Evolutionary conservation across 352 stramenopile genomes (phyloP).

Genomic region (Ophiocytium majus): DNA sequence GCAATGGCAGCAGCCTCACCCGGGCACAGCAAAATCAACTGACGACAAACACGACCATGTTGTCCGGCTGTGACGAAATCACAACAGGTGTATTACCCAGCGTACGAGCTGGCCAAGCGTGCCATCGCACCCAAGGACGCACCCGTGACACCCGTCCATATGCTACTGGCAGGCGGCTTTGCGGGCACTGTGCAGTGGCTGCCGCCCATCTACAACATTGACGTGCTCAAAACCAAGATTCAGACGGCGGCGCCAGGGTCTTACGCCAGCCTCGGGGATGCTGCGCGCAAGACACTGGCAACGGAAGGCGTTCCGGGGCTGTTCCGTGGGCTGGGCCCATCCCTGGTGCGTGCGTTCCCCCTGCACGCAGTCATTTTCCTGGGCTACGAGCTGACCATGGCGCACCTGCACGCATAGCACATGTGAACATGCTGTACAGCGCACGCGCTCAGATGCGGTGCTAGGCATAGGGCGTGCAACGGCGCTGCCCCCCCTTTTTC

Average conservation of each 20-base stretch:
- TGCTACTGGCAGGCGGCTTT: slow-evolving; percentile 50
- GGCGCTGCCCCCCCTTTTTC: slow-evolving; percentile 24
- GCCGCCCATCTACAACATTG: slow-evolving; percentile 56
- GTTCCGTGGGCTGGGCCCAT: slow-evolving; percentile 50
- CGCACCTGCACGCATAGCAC: not conserved
- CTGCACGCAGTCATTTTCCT: slow-evolving; percentile 56
- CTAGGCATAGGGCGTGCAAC: too few species aligned
- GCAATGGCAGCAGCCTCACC: not conserved
- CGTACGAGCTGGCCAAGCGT: not conserved
- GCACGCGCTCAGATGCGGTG: too few species aligned
- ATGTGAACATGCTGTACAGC: not conserved
- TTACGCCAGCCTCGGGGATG: slow-evolving; percentile 47
- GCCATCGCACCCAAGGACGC: not conserved
- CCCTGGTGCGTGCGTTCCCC: slow-evolving; percentile 54
- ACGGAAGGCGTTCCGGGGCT: slow-evolving; percentile 30
- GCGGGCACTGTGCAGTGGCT: slow-evolving; percentile 55
- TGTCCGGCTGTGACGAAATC: slow-evolving; percentile 20
- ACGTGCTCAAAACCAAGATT: slow-evolving; percentile 59
- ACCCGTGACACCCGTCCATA: not conserved
- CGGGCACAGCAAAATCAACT: not conserved
- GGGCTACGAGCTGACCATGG: slow-evolving; percentile 55
- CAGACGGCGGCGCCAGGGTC: slow-evolving; percentile 51
- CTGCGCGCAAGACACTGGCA: slow-evolving; percentile 38
- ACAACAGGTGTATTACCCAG: not conserved
- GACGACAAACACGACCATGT: slow-evolving; percentile 1